Evolutionary conservation across 495 filamentous ascomycete species (phyloP).

Genomic region (Penicillium canescens): DNA sequence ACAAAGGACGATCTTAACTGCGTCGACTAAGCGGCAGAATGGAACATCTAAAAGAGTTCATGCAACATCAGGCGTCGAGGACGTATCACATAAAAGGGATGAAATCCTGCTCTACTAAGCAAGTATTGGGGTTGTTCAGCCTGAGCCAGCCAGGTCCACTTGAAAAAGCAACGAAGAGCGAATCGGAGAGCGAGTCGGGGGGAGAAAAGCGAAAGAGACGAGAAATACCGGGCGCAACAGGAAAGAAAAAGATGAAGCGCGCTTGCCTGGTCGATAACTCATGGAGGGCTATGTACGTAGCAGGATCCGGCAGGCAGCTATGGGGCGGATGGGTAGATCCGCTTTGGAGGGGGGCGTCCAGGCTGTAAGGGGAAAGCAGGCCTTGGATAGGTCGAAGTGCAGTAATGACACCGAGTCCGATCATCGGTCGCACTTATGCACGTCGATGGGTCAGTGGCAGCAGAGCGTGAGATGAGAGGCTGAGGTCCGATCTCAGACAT

Average conservation of each 20-base stretch:
- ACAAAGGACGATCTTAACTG: conserved; percentile 8
- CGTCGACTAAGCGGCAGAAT: background rate
- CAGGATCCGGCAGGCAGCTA: conserved; percentile 8
- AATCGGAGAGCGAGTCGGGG: conserved; percentile 18
- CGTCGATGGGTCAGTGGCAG: conserved; percentile 28
- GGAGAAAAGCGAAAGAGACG: background rate
- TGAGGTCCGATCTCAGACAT: conserved; percentile 18
- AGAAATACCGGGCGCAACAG: conserved; percentile 13
- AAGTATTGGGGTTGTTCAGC: conserved; percentile 26
- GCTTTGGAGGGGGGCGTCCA: conserved; percentile 13
- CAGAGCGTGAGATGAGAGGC: conserved; percentile 15
- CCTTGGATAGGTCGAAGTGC: conserved; percentile 1
- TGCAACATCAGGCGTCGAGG: conserved; percentile 15
- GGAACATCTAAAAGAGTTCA: conserved; percentile 20
- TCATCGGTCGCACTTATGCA: conserved; percentile 45
- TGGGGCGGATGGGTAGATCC: conserved; percentile 24
- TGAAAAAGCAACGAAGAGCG: conserved; percentile 14
- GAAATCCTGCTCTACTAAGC: conserved; percentile 15
- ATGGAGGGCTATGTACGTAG: conserved; percentile 21
- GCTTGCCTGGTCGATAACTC: conserved; percentile 17
- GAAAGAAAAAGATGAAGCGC: conserved; percentile 15
- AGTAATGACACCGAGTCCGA: conserved; percentile 25
- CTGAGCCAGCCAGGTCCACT: conserved; percentile 72
- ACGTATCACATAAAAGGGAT: conserved; percentile 25
- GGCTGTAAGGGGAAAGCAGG: conserved; percentile 18